Base-by-base conservation (phyloP, 2,329 filamentous ascomycete species). In the Colletotrichum ledebouriae region DNA sequence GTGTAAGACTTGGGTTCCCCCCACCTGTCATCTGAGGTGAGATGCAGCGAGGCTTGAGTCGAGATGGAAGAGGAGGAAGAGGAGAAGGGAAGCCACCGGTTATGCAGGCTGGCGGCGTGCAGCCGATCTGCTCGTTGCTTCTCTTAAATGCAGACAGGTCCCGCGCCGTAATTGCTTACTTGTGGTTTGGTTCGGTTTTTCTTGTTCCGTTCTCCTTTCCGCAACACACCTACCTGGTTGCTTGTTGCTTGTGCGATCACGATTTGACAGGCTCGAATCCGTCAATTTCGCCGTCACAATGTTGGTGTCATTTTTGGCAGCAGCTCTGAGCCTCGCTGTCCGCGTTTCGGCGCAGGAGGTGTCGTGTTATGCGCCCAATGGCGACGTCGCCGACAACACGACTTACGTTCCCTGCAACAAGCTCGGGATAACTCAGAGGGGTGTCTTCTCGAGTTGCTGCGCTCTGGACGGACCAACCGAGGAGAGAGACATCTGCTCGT, bases 361-460 rank as follows among this genome's bases (percentile, higher is more conserved):
- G 2, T 6, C 61, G 17, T 78, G 76, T 55, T 78, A 71, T 57
- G 76, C 76, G 4, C 76, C 76, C 3, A 73, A 77, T 29, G 76
- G 76, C 37, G 61, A 68, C 13, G 10, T 71, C 9, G 76, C 74
- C 20, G 73, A 77, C 62, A 69, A 69, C 2, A 70, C 74, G 12
- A 76, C 72, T 2, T 74, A 76, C 52, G 73, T 77, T 5, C 75
- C 76, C 1, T 78, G 76, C 68, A 78, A 78, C 66, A 77, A 76
- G 59, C 73, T 77, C 11, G 76, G 76, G 9, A 76, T 77, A 55
- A 71, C 70, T 15, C 72, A 76, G 66, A 55, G 66, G 2, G 75
- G 74, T 46, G 70, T 77, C 39, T 72, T 73, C 52, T 78, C 76
- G 2, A 76, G 73, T 52, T 78, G 76, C 46, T 78, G 76, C 58